A percentile compares a stretch with the other conserved stretches of the same genome.
Evolutionary conservation across 2,329 filamentous ascomycete species (phyloP).

Genomic region (Coleophoma cylindrospora): DNA sequence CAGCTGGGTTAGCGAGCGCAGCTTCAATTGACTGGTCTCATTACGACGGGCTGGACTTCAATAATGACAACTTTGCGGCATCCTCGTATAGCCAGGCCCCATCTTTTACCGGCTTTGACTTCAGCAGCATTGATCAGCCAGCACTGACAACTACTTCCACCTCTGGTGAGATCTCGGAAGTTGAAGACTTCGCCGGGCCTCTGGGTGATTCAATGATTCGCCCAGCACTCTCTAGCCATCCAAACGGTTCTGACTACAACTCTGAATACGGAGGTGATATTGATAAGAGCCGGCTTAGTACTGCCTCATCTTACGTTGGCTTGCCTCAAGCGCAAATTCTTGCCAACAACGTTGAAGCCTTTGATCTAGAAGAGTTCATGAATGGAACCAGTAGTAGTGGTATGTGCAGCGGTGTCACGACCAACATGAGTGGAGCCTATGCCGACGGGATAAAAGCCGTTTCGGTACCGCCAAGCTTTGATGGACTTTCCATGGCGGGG

Average conservation of each 20-base stretch:
- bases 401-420: conserved; percentile 12
- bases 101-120: conserved; percentile 49
- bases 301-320: conserved; percentile 41
- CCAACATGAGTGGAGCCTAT: conserved; percentile 4
- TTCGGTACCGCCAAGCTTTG: neutral
- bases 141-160: conserved; percentile 54
- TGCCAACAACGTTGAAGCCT: conserved; percentile 40
- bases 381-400: conserved; percentile 25
- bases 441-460: neutral
- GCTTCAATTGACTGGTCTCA: conserved; percentile 49
- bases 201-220: conserved; percentile 28
- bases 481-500: neutral
- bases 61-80: conserved; percentile 43
- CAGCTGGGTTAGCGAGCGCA: conserved; percentile 50
- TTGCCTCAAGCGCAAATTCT: conserved; percentile 41
- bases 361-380: conserved; percentile 53
- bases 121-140: conserved; percentile 48
- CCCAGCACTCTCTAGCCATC: conserved; percentile 3
- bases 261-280: conserved; percentile 33
- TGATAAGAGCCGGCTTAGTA: conserved; percentile 44
- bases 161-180: conserved; percentile 63
- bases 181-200: conserved; percentile 48
- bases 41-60: conserved; percentile 45
- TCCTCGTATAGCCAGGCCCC: conserved; percentile 51
- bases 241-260: conserved; percentile 29